Conservation (phyloP, 257 asterid species). For the Solanum chmielewskii region DNA sequence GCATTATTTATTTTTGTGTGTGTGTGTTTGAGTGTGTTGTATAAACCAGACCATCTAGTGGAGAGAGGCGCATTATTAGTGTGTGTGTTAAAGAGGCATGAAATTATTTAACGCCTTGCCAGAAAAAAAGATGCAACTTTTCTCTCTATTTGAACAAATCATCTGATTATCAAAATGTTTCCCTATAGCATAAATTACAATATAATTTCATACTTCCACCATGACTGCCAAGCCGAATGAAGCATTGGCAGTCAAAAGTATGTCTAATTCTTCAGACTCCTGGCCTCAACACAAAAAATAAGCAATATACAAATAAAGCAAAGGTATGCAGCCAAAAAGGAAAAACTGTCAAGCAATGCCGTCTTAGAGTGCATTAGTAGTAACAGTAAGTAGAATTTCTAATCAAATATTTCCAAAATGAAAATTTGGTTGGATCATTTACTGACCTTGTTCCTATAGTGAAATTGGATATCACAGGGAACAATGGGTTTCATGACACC, state of each 20-base stretch:
- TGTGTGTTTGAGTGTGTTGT: too few relatives aligned
- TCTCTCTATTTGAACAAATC: not conserved
- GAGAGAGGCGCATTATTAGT: not conserved
- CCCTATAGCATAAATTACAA: not conserved
- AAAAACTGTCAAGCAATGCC: not conserved
- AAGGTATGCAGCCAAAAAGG: not conserved
- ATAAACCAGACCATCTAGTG: too few relatives aligned
- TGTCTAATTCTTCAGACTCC: not conserved
- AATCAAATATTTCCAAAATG: not conserved
- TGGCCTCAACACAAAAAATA: not conserved
- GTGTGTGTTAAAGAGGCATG: not conserved
- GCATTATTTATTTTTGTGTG: not conserved
- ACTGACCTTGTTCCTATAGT: slow-evolving; percentile 84
- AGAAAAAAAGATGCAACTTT: not conserved
- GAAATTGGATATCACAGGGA: slow-evolving; percentile 82
- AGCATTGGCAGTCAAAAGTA: not conserved
- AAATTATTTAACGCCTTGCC: not conserved
- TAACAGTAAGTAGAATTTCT: not conserved
- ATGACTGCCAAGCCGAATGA: not conserved
- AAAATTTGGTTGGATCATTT: not conserved
- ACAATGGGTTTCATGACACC: slow-evolving; percentile 74
- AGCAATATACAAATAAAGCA: not conserved
- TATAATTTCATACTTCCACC: not conserved
- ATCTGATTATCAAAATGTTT: not conserved
- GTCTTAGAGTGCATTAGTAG: not conserved